A percentile compares a stretch with the other conserved stretches of the same genome.
These are phyloP conservation scores for Euphorbia lathyris DNA, from an alignment of 345 rosid species.

Conservation along the genomic window DNA sequence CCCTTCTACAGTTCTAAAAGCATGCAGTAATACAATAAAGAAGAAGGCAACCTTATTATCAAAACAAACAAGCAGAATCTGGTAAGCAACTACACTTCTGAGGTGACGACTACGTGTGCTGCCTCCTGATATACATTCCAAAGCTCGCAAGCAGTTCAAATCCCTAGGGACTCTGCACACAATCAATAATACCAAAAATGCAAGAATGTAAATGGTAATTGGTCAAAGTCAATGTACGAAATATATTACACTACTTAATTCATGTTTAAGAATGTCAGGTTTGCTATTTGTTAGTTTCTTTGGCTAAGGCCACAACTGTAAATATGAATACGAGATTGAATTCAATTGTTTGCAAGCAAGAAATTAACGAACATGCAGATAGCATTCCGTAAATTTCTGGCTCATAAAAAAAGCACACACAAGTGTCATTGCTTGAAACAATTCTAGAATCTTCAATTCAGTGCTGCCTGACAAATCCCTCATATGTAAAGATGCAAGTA, in stretches of 20 bases:
- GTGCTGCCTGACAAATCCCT: neutral
- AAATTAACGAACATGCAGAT: neutral
- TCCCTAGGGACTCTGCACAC: slow-evolving; percentile 64
- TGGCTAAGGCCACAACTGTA: neutral
- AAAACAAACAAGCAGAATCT: slow-evolving; percentile 51
- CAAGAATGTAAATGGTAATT: neutral
- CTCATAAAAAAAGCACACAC: neutral
- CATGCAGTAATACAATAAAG: neutral
- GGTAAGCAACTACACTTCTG: slow-evolving; percentile 56
- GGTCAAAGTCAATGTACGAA: neutral
- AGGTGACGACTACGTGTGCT: slow-evolving; percentile 55
- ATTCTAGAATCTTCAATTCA: neutral
- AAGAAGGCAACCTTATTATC: slow-evolving; percentile 49
- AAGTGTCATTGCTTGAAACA: neutral
- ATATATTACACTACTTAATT: neutral
- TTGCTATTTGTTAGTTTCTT: neutral
- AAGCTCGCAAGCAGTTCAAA: slow-evolving; percentile 67
- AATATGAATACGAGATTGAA: neutral
- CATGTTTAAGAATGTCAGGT: neutral
- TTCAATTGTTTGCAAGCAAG: neutral
- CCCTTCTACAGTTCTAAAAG: neutral
- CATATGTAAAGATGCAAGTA: neutral
- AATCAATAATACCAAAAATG: slow-evolving; percentile 14
- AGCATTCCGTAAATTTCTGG: neutral
- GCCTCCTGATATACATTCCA: slow-evolving; percentile 65